Evolutionary conservation across 2,329 filamentous ascomycete genomes (phyloP).

Genomic region (Aureobasidium melanogenum): DNA sequence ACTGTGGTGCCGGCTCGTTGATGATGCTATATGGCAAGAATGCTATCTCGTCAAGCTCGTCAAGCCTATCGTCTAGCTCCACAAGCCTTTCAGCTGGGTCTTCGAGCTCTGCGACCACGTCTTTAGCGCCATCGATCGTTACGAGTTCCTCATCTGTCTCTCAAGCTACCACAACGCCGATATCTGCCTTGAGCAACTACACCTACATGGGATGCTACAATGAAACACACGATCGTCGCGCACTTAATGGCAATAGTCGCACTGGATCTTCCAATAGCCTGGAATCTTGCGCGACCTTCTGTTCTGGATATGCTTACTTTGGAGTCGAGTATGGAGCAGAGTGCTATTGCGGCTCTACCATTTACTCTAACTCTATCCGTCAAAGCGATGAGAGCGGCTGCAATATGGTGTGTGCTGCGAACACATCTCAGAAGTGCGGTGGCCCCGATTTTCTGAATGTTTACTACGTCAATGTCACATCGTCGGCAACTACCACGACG

Average conservation of each 20-base stretch:
- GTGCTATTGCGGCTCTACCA: constrained; percentile 25
- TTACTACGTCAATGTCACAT: constrained; percentile 17
- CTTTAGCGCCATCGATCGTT: background rate
- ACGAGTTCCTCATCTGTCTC: constrained; percentile 7
- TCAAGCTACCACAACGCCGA: background rate
- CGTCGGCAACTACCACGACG: background rate
- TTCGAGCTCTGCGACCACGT: background rate
- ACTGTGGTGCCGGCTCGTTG: constrained; percentile 19
- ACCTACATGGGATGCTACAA: constrained; percentile 23
- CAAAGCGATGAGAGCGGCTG: constrained; percentile 21
- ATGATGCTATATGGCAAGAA: constrained; percentile 6
- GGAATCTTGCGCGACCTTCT: constrained; percentile 29
- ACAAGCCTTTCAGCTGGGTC: background rate
- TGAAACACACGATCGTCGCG: constrained; percentile 22
- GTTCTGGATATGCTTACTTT: constrained; percentile 28
- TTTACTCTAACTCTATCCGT: constrained; percentile 12
- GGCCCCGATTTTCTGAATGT: constrained; percentile 23
- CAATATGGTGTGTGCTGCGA: constrained; percentile 23
- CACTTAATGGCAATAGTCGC: constrained; percentile 19
- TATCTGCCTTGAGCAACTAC: constrained; percentile 13
- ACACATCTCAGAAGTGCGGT: constrained; percentile 24
- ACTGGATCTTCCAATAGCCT: constrained; percentile 28
- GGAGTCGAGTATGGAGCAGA: constrained; percentile 30
- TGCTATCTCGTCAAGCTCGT: background rate
- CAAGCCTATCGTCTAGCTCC: background rate